These are phyloP conservation scores for Passalora sequoiae DNA, from an alignment of 2,329 filamentous ascomycete genomes.

Conservation along the genomic window DNA sequence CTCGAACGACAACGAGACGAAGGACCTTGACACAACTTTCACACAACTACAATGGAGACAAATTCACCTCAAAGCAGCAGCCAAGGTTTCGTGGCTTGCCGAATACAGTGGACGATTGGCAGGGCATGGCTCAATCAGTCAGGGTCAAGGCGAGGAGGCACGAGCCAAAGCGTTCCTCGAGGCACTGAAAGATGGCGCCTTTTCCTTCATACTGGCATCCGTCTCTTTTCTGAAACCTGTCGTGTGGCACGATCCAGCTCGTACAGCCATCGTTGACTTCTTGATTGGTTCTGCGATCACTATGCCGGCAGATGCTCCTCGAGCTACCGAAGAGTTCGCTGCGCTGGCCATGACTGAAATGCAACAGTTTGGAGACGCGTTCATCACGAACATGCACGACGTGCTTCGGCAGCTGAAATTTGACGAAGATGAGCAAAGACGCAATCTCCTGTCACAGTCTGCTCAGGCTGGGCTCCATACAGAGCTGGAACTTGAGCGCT, in stretches of 20 bases:
- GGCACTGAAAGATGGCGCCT: slow-evolving; percentile 72
- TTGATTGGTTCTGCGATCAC: slow-evolving; percentile 73
- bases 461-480: slow-evolving; percentile 32
- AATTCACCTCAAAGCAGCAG: slow-evolving; percentile 70
- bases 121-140: slow-evolving; percentile 21
- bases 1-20: slow-evolving; percentile 61
- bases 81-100: slow-evolving; percentile 80
- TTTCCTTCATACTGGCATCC: slow-evolving; percentile 84
- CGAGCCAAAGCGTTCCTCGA: slow-evolving; percentile 69
- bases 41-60: slow-evolving; percentile 67
- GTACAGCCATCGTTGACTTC: slow-evolving; percentile 74
- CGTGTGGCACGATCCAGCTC: slow-evolving; percentile 83
- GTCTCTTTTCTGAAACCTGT: slow-evolving; percentile 74
- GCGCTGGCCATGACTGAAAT: slow-evolving; percentile 70
- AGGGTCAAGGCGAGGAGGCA: slow-evolving; percentile 60
- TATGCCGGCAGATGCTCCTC: slow-evolving; percentile 60
- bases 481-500: slow-evolving; percentile 67
- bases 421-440: slow-evolving; percentile 82
- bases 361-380: slow-evolving; percentile 82
- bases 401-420: slow-evolving; percentile 77
- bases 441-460: slow-evolving; percentile 39
- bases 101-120: slow-evolving; percentile 80
- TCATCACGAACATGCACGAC: slow-evolving; percentile 93
- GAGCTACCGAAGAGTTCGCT: slow-evolving; percentile 67
- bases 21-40: slow-evolving; percentile 64